Percentiles rank a stretch among this genome's conserved stretches.
Evolutionary conservation across 805 yeast genomes (phyloP).

Genomic region (Kodamaea laetipori): DNA sequence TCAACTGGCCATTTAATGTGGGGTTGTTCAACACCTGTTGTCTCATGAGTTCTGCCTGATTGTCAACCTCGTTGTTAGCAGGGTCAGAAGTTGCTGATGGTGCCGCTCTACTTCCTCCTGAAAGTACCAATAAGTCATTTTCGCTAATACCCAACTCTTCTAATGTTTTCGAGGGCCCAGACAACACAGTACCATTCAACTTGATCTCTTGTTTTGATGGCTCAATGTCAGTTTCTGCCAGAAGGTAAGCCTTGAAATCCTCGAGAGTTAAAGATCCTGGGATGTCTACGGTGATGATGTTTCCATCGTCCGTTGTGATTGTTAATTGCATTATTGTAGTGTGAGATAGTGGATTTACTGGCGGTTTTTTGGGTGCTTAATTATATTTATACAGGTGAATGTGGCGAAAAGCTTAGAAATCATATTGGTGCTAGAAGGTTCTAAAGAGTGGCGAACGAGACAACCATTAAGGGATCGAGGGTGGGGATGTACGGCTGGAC

Average conservation of each 20-base stretch:
- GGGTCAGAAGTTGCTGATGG: slow-evolving; percentile 8
- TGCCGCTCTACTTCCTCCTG: slow-evolving; percentile 15
- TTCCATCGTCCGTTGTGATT: slow-evolving; percentile 25
- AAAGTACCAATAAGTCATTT: slow-evolving; percentile 58
- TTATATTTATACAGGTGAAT: neutral
- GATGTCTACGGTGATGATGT: slow-evolving; percentile 55
- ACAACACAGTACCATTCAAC: slow-evolving; percentile 47
- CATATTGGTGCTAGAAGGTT: slow-evolving; percentile 2
- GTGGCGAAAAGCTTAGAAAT: slow-evolving; percentile 10
- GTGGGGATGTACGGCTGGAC: too few species aligned
- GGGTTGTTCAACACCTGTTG: slow-evolving; percentile 50
- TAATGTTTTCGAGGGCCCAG: slow-evolving; percentile 39
- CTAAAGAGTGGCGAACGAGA: neutral
- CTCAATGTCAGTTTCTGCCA: slow-evolving; percentile 63
- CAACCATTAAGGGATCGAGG: too few species aligned
- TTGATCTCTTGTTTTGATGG: slow-evolving; percentile 50
- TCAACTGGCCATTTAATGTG: slow-evolving; percentile 35
- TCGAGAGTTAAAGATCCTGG: slow-evolving; percentile 60
- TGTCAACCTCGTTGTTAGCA: slow-evolving; percentile 18
- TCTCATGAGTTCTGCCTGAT: slow-evolving; percentile 51
- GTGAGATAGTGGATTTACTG: too few species aligned
- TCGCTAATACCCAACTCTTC: slow-evolving; percentile 51
- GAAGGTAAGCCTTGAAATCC: slow-evolving; percentile 74
- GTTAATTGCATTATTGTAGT: slow-evolving; percentile 20
- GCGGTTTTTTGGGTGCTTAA: neutral